These are phyloP conservation scores for Solanum sejunctum DNA, from an alignment of 257 asterid species.

Conservation along the genomic window DNA sequence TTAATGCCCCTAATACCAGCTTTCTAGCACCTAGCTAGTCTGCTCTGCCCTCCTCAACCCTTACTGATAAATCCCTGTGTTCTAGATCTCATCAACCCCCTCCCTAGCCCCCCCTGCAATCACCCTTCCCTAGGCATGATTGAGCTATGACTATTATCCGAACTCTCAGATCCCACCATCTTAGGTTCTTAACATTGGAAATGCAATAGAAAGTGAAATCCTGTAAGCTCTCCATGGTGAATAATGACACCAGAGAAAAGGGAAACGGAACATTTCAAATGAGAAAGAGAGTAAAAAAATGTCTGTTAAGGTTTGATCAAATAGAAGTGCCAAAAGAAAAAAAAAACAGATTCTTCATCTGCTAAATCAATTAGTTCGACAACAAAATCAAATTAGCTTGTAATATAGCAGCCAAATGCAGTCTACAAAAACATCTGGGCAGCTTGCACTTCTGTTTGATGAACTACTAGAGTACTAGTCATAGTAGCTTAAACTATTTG, in stretches of 20 bases:
- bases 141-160: neutral
- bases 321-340: neutral
- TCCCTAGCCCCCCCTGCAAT: neutral
- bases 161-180: neutral
- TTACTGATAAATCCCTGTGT: neutral
- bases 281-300: neutral
- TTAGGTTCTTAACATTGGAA: neutral
- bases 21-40: neutral
- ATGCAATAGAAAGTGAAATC: neutral
- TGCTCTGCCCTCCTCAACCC: neutral
- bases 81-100: neutral
- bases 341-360: neutral
- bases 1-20: neutral
- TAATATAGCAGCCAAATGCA: neutral
- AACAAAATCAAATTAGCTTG: neutral
- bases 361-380: neutral
- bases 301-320: neutral
- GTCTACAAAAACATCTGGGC: neutral
- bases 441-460: neutral
- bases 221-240: neutral
- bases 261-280: neutral
- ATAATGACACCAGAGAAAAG: neutral
- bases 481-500: neutral
- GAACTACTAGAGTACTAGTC: neutral
- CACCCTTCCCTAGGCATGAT: neutral